Base-by-base conservation (phyloP, 2,329 filamentous ascomycete genomes). In the Nothopassalora personata region DNA sequence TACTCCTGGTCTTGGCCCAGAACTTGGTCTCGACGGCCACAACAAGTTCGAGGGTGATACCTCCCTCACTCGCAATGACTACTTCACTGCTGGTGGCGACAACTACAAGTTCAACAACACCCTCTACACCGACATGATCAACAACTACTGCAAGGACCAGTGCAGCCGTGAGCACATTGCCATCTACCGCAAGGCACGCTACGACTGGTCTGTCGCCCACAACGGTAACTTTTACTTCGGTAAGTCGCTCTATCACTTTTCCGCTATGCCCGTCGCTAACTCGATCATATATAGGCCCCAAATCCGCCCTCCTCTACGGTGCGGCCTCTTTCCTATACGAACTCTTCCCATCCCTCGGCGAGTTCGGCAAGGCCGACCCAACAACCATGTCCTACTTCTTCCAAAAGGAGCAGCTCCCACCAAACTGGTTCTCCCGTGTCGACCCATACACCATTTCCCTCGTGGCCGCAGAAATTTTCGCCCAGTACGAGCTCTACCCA, bases 301-400 rank as follows among this genome's bases (percentile, higher is more conserved):
- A 74, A 39, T 65, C 68, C 7, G 60, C 77, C 1, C 68, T 78
- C 10, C 69, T 77, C 18, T 76, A 73, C 62, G 75, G 76, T 52
- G 76, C 76, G 27, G 71, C 76, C 1, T 74, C 73, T 34, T 79
- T 79, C 71, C 59, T 79, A 11, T 79, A 78, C 68, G 73, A 76
- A 57, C 69, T 78, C 11, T 76, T 70, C 60, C 75, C 76, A 8
- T 69, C 62, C 27, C 50, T 69, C 61, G 50, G 63, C 1, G 48
- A 57, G 23, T 9, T 54, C 15, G 59, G 60, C 15, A 60, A 19
- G 6, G 56, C 58, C n/a, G 60, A 63, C 33, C 54, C 53, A 28
- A 30, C 48, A 2, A 60, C 58, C 6, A 64, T 64, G 58, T 50
- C 59, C 64, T 77, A 74, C 9, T 73, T 74, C 73, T 80, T 78